Base-by-base conservation (phyloP, 2,329 filamentous ascomycete genomes). In the Gremmenia infestans region DNA sequence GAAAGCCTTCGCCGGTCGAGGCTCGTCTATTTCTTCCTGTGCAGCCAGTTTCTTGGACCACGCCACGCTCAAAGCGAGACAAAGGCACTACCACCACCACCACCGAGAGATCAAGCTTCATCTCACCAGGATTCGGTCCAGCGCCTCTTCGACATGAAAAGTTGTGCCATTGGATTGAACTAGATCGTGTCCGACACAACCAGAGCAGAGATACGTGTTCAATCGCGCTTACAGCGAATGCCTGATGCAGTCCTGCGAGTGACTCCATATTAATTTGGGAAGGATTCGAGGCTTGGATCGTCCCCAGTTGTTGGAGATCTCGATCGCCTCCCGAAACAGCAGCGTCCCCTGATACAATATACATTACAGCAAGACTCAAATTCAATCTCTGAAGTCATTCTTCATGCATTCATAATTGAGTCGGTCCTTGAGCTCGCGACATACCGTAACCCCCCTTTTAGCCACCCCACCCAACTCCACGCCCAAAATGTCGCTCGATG, bases 401-500 rank as follows among this genome's bases (percentile, higher is more conserved):
- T 58, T 60, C 54, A 66, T 66, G 64, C 59, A 58, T 58, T 65
- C 53, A 56, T 63, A 62, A 60, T 42, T 2, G 12, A 51, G 42
- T n/a, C 17, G 9, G 48, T 37, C 25, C 45, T 56, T 48, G 50
- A 56, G 54, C 55, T 56, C 54, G 50, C 58, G 47, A 59, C 52
- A 48, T 32, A 45, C 25, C 39, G 36, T 19, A 23, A 23, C 50
- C 15, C 48, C 45, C 23, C 28, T 15, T 36, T 28, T 28, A 28
- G 8, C 7, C 28, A 28, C 28, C 7, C 48, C 19, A 49, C 36
- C n/a, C 36, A 15, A n/a, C 25, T 46, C 12, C 45, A 48, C 51
- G 12, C 48, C 22, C 54, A 62, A 54, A 9, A 81, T 81, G 78
- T 78, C 78, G 57, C 74, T 85, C 60, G 74, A 76, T 55, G 77